Evolutionary conservation across 1,284 basidiomycete species (phyloP), one percentile per base, ranked within the genome.

Genomic region (Marasmius fiardii): DNA sequence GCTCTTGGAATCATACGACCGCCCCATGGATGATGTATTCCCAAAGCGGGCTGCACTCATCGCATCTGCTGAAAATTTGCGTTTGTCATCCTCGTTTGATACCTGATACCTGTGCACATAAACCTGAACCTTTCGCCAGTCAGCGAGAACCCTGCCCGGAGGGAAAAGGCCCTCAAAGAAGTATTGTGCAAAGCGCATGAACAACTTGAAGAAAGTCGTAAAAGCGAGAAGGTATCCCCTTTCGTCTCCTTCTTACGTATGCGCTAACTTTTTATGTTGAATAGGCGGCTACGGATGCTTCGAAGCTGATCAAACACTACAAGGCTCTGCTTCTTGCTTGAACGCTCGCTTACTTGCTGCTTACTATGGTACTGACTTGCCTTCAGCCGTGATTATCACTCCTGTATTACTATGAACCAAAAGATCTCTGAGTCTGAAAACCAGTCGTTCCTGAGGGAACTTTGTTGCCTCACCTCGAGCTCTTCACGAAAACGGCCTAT

Each of bases 191-290:
- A 61, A 44, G 65, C 65, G 31, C 61, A 61, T 23, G 48, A 49
- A 7, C 61, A 66, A 47, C 50, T 68, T 4, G 61, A 63, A 37
- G 53, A 58, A 43, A 53, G 62, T 45, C 56, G 55, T 34, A 57
- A 64, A 41, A 55, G 61, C 23, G 61, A 65, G 55, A 61, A 57
- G 51, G 66, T 65, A 45, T 18, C 55, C 43, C 14, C 18, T 18
- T 44, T 34, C 20, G 43, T 45, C 21, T 20, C 12, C 24, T 12
- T 12, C 39, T 18, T 39, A 28, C 50, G 1, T 44, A 16, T 24
- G 11, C 52, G 52, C 34, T 20, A 21, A 21, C 7, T 18, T 50
- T 43, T 11, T 33, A 20, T 34, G 8, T n/a, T 45, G 5, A 41
- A 3, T 49, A 63, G 61, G 45, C 47, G n/a, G 56, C 58, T 18